Conservation (phyloP, 805 yeast genomes). For the Kluyveromyces siamensis region DNA sequence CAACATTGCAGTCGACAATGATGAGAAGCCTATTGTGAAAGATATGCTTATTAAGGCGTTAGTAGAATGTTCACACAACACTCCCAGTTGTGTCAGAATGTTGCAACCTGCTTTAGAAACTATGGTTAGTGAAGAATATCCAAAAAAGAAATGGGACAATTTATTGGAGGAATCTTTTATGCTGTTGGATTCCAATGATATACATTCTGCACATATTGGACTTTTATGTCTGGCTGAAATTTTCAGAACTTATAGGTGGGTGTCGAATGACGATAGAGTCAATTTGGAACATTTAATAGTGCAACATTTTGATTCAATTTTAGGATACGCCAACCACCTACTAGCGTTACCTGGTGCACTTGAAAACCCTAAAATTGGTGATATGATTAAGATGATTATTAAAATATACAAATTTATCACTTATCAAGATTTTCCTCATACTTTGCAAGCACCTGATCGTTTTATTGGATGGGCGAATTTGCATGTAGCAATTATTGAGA, state of each 20-base stretch:
- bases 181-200: conserved; percentile 37
- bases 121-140: conserved; percentile 44
- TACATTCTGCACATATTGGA: conserved; percentile 50
- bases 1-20: conserved; percentile 40
- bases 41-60: conserved; percentile 61
- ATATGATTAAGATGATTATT: conserved; percentile 62
- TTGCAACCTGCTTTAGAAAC: conserved; percentile 43
- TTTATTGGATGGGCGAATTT: conserved; percentile 66
- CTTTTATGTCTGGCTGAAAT: conserved; percentile 63
- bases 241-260: conserved; percentile 64
- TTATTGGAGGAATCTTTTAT: conserved; percentile 38
- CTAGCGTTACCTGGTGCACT: conserved; percentile 30
- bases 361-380: conserved; percentile 41
- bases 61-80: conserved; percentile 35
- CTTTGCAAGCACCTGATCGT: conserved; percentile 44
- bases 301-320: conserved; percentile 55
- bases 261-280: conserved; percentile 44
- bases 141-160: conserved; percentile 42
- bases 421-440: conserved; percentile 59
- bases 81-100: conserved; percentile 33
- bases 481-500: conserved; percentile 55
- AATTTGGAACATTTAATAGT: conserved; percentile 46
- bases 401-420: conserved; percentile 75
- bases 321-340: conserved; percentile 53
- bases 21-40: conserved; percentile 67